Evolutionary conservation across 106 monocot genomes (phyloP).

Genomic region (Allium fistulosum): DNA sequence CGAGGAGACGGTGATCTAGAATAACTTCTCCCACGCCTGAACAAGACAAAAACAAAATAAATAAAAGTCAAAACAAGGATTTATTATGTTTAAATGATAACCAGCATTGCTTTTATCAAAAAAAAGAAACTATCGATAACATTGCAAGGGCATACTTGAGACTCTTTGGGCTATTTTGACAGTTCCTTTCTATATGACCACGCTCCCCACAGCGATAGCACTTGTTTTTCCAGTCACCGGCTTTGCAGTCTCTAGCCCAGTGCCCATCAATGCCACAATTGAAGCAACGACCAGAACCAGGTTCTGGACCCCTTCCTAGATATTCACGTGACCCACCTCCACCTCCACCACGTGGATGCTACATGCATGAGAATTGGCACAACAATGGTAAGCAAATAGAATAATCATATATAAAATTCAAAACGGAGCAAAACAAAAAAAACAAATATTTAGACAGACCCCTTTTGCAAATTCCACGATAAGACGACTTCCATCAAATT

Average conservation of each 20-base stretch:
- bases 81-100: neutral
- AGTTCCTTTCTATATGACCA: conserved; percentile 96
- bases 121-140: neutral
- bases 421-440: neutral
- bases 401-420: neutral
- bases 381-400: too few species aligned
- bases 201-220: conserved; percentile 98
- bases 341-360: conserved; percentile 80
- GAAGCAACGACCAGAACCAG: conserved; percentile 96
- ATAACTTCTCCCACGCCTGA: conserved; percentile 56
- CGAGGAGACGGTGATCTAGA: conserved; percentile 75
- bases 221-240: conserved; percentile 99
- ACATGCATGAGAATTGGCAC: neutral
- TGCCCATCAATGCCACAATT: conserved; percentile 99
- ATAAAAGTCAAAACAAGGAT: neutral
- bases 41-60: neutral
- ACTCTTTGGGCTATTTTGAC: conserved; percentile 89
- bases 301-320: conserved; percentile 87
- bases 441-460: conserved; percentile 13
- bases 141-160: conserved; percentile 28
- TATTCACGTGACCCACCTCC: conserved; percentile 76
- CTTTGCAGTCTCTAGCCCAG: conserved; percentile 98
- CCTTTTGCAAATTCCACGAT: conserved; percentile 91
- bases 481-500: conserved; percentile 86
- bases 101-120: neutral